These are phyloP conservation scores for Auriscalpium orientale DNA, from an alignment of 768 basidiomycete genomes.

Conservation along the genomic window DNA sequence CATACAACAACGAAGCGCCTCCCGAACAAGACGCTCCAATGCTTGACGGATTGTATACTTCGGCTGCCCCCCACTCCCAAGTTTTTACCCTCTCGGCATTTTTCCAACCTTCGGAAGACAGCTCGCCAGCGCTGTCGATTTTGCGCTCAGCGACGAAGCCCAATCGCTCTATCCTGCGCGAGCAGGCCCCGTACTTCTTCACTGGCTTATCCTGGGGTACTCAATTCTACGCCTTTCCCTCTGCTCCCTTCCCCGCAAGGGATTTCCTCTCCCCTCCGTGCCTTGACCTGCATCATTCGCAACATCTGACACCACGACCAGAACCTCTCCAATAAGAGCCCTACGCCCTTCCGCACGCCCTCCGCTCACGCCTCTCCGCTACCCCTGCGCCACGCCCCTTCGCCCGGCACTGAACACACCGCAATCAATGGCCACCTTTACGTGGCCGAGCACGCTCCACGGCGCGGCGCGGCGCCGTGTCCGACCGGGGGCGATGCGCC, in stretches of 20 bases:
- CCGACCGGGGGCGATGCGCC: conserved; percentile 81
- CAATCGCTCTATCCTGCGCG: conserved; percentile 23
- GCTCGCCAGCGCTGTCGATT: conserved; percentile 41
- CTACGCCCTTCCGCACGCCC: conserved; percentile 12
- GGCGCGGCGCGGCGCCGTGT: conserved; percentile 43
- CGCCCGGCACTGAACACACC: conserved; percentile 35
- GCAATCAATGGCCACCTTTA: conserved; percentile 36
- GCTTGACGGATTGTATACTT: conserved; percentile 9
- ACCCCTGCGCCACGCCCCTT: conserved; percentile 55
- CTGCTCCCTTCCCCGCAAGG: conserved; percentile 2
- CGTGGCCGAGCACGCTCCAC: conserved; percentile 47
- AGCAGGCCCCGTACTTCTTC: conserved; percentile 39
- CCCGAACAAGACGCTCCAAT: neutral
- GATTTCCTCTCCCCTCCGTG: neutral
- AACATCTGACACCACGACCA: neutral
- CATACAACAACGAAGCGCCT: conserved; percentile 32
- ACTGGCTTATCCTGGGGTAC: conserved; percentile 92
- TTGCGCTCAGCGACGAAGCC: conserved; percentile 35
- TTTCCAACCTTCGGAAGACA: conserved; percentile 62
- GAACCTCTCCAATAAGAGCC: neutral
- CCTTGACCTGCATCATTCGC: neutral
- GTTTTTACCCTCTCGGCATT: conserved; percentile 70
- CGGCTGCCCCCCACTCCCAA: conserved; percentile 11
- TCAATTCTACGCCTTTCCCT: conserved; percentile 47
- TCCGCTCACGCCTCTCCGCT: conserved; percentile 17